Evolutionary conservation across 169 alveolate species (phyloP), one percentile per base, ranked within the genome.

Genomic region (Amoebophrya sp.): DNA sequence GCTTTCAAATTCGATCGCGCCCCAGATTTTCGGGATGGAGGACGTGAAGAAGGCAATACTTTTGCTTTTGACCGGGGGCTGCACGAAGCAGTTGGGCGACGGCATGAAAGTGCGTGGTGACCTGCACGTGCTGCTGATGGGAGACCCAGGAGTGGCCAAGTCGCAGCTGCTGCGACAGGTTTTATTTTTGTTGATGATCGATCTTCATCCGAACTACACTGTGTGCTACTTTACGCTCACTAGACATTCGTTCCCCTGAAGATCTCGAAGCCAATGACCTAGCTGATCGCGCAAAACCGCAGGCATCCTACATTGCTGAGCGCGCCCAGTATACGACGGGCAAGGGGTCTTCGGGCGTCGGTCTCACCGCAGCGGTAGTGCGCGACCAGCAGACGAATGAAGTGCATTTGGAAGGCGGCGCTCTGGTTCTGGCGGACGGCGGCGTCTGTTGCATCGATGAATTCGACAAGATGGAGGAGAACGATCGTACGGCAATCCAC

Each of bases 401-500:
- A 98, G 98, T 92, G 97, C 99, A 69, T 94, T 99, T n/a, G 89
- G 99, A 99, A 94, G 99, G 99, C 40, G 99, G 99, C 39, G 99
- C 99, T 39, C 98, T 99, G 99, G 99, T 98, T 26, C 95, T 98
- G 88, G 99, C 99, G 18, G 99, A 98, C 94, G 95, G 95, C 13
- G 95, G 98, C 29, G 99, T 99, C 41, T 99, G 98, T 5, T 99
- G 99, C 93, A 98, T 99, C 41, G 99, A 99, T 94, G 99, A 99
- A 95, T 99, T 99, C 94, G 99, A 99, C 94, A 99, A 99, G 95
- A 99, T 98, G 99, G 95, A 99, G 91, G 97, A 99, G 45, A 98
- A 98, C 92, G 99, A 99, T 93, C 97, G 99, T 90, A 99, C 98
- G 4, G 99, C 99, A 91, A 99, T 99, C 91, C 99, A 99, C 93